Conservation (phyloP, 371 early-diverging fungal species). For the Dichotomocladium elegans region DNA sequence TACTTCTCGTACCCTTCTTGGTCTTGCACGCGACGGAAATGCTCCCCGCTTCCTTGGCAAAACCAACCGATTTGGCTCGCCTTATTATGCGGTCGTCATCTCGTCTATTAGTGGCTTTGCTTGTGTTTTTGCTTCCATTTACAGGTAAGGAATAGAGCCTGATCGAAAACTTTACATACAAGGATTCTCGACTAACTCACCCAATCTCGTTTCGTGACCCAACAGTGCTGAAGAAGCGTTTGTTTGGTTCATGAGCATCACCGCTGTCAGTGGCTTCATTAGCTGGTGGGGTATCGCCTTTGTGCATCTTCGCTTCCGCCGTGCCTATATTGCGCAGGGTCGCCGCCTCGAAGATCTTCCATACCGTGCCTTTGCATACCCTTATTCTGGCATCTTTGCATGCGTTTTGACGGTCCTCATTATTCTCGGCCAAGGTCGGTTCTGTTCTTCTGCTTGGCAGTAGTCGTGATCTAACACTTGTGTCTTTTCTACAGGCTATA, state of each 20-base stretch:
- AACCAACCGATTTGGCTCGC: constrained; percentile 51
- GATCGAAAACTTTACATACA: too few species aligned
- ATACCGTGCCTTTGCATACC: constrained; percentile 63
- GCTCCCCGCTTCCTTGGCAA: constrained; percentile 49
- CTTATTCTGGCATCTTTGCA: constrained; percentile 54
- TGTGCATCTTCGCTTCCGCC: constrained; percentile 75
- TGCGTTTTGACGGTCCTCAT: constrained; percentile 37
- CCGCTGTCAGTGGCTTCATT: constrained; percentile 66
- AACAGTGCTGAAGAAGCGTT: constrained; percentile 48
- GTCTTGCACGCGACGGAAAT: constrained; percentile 56
- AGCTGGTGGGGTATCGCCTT: constrained; percentile 73
- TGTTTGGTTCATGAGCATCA: constrained; percentile 62
- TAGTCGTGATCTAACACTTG: background rate
- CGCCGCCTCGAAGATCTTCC: constrained; percentile 58
- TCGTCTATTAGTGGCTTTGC: constrained; percentile 53
- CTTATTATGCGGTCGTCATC: constrained; percentile 40
- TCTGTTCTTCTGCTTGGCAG: background rate
- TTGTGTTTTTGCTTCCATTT: constrained; percentile 44
- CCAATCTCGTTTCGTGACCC: too few species aligned
- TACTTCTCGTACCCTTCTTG: constrained; percentile 57
- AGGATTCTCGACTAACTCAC: too few species aligned
- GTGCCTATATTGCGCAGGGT: constrained; percentile 66
- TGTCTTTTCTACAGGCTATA: constrained; percentile 19
- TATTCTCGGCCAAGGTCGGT: constrained; percentile 51
- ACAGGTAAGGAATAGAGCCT: constrained; percentile 16